Evolutionary conservation across 176 grass and related monocot species (phyloP), one percentile per base, ranked within the genome.

Genomic region (Pharus latifolius): DNA sequence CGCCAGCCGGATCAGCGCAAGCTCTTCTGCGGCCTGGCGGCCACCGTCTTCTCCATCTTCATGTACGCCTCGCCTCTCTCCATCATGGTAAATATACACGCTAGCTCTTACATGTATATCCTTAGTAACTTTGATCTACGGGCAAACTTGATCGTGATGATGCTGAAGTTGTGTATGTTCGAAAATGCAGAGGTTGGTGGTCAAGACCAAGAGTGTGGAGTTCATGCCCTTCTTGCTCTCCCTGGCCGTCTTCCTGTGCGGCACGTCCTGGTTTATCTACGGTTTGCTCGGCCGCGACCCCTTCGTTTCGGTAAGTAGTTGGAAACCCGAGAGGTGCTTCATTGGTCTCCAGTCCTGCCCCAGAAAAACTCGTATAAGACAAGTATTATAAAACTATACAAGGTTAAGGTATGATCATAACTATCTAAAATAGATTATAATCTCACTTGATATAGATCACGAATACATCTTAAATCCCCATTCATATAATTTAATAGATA

Each of bases 191-290:
- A 98, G 87, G 72, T 28, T 93, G 67, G 94, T 98, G 89, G 85
- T 98, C 73, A 93, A 88, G 75, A 93, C 94, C 11, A 98, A 93
- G 59, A 98, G 94, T 74, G 90, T 98, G 62, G 90, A 91, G 81
- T 98, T 50, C 89, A 98, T 98, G 94, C 94, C 94, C 5, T 93
- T 98, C 73, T 59, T 98, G 67, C 75, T 98, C 35, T 98, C 94
- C 19, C 80, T 93, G 78, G 88, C 81, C 12, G 94, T 93, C 19
- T 98, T 98, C 81, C 74, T 98, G 25, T 98, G 94, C 72, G 94
- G 89, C 52, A 98, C 90, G 2, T 98, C 94, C 0, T 98, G 94
- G 94, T 98, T 98, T 84, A 56, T 98, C 81, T 98, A 85, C 22
- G 94, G 94, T 44, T 65, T 98, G 43, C 87, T 98, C 23, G 94